Evolutionary conservation across 805 yeast genomes (phyloP), one percentile per base, ranked within the genome.

Genomic region (Suhomyces tanzawaensis): DNA sequence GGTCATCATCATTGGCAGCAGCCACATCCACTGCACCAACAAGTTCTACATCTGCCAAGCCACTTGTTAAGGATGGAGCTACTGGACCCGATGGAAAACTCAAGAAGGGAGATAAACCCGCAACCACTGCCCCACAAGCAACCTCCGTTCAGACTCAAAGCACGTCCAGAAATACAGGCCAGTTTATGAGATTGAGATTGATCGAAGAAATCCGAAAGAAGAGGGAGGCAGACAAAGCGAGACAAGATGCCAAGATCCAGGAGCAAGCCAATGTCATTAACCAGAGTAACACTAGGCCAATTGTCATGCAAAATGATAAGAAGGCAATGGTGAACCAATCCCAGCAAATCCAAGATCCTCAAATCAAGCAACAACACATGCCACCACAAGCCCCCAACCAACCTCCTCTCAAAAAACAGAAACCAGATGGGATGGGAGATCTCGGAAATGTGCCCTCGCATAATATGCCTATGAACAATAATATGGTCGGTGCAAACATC

Each of bases 151-250:
- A 40, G 19, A 41, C 32, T 30, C 55, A 44, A 29, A 45, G 38
- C 37, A 37, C 26, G 1, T 60, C 68, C 1, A 68, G 47, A 21
- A 44, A 72, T 7, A 67, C 76, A 7, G 72, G 69, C 31, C 95
- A 89, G 59, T 93, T 93, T 60, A 78, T 86, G 72, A 77, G 98
- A 47, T 67, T 91, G 36, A 74, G 95, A 46, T 88, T 90, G 52
- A 84, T 91, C 42, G 98, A 91, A 58, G 93, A 85, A 61, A 79
- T 85, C 64, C 71, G 95, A 38, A 71, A 85, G 32, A 77, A 85
- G 55, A 76, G 78, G 52, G 72, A 68, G 45, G 58, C 68, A 4
- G 72, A 69, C 34, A 64, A 64, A 45, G 65, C 60, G 1, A 69
- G 60, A 41, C 66, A 64, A 28, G 72, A 66, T 27, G 70, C 71